Evolutionary conservation across 2,329 filamentous ascomycete species (phyloP), one percentile per base, ranked within the genome.

Genomic region (Pseudopithomyces maydicus): DNA sequence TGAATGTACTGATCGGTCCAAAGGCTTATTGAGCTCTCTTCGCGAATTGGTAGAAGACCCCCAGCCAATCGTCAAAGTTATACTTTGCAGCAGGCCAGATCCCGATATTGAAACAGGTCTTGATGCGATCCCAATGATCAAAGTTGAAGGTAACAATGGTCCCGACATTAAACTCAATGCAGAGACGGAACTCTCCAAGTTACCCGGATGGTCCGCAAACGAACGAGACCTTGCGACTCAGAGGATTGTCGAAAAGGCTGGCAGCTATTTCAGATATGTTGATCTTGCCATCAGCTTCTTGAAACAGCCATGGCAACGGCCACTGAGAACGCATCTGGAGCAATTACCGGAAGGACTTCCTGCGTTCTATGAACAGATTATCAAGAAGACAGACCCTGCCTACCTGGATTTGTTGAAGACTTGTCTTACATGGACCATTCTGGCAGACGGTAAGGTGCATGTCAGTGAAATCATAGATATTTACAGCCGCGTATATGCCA

Each of bases 151-250:
- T 26, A 45, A 45, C 15, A 45, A 45, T 14, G 43, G 43, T 32
- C 43, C 43, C 19, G 43, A 45, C 6, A 45, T 45, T 26, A 45
- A 32, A n/a, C 43, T 45, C 23, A 45, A 45, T 45, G 43, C 43
- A 10, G 43, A 45, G 15, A 45, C 43, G 4, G 43, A 45, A n/a
- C 43, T 45, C 22, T 22, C 43, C 1, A 45, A n/a, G 43, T 23
- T 32, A 15, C 43, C 43, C 5, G 20, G 43, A 15, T 45, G 20
- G 8, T 29, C 43, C 10, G 23, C 43, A 11, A n/a, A 32, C 32
- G 43, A 45, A 11, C 43, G 43, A n/a, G 43, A 45, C 8, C 5
- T 17, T 17, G 43, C 43, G 14, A 45, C 43, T 32, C n/a, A 11
- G 8, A 29, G 17, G 11, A 32, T 45, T 6, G 43, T 45, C 23